Base-by-base conservation (phyloP, 352 stramenopile species). In the Phytophthora quininea region DNA sequence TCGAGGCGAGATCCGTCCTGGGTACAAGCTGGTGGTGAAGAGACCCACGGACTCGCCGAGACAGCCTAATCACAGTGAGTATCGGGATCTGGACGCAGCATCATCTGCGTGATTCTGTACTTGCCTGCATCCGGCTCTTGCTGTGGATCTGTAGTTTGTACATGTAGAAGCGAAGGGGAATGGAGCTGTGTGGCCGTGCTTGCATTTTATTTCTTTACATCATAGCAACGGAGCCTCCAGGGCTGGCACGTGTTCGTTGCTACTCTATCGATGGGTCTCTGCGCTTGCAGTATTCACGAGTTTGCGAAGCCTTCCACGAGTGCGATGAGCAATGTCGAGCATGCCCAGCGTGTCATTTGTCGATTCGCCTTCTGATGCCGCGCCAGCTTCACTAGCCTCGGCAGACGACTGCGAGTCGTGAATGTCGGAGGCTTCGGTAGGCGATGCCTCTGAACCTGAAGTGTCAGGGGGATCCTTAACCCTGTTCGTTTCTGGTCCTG, bases 1-100 rank as follows among this genome's bases (percentile, higher is more conserved):
- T 67, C 83, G 85, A 9, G 88, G 88, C 38, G 81, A 93, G 66
- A 94, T 96, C 60, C 80, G 72, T 3, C 75, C 77, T 11, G 86
- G 81, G 37, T 89, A 89, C 74, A 96, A 94, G 64, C 69, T 96
- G 35, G 88, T 96, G 15, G 88, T 96, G 37, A 93, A 92, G 69
- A 81, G 84, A 12, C 62, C 74, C 40, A 56, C 75, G 6, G 38
- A 59, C 1, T 66, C 52, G 9, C 56, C 47, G 5, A 56, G 32
- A 8, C 37, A 58, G 32, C 54, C 53, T 31, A 55, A 75, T 3
- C 47, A 75, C 8, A 62, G 60, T 24, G 68, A 79, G 42, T 80
- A 88, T 14, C 59, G 62, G 4, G 61, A 58, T 38, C 70, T 77
- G 24, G 64, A 70, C 30, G 71, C 67, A 52, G 40, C 64, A 35